phyloP scores from a whole-genome alignment of 2,329 filamentous ascomycete species.

The Diaporthe caulivora region DNA sequence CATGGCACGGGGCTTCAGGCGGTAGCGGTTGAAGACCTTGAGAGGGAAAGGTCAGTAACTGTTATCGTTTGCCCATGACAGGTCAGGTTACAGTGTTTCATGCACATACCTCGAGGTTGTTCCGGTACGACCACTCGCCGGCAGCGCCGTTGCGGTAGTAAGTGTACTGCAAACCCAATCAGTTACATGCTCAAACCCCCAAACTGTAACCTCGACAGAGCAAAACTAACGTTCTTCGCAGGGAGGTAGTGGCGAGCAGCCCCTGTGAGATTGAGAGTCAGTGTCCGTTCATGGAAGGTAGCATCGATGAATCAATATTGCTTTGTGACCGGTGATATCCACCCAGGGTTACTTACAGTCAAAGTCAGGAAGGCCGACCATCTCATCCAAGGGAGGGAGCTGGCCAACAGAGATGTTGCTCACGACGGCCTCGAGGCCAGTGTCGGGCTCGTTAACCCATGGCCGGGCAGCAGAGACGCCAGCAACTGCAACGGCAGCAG shows the following conservation, averaged over 20 bases:
- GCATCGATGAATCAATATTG: not conserved
- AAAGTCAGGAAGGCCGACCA: slow-evolving; percentile 66
- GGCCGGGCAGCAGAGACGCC: slow-evolving; percentile 19
- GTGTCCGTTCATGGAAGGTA: not conserved
- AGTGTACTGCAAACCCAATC: slow-evolving; percentile 54
- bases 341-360: slow-evolving; percentile 51
- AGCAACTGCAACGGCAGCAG: slow-evolving; percentile 16
- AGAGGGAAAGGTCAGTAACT: not conserved
- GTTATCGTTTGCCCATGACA: not conserved
- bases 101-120: slow-evolving; percentile 61
- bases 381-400: slow-evolving; percentile 57
- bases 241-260: slow-evolving; percentile 63
- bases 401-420: slow-evolving; percentile 49
- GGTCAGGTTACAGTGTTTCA: not conserved
- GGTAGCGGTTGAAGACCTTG: slow-evolving; percentile 59
- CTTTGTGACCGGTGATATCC: not conserved
- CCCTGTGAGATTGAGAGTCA: slow-evolving; percentile 31
- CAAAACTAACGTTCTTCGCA: slow-evolving; percentile 46
- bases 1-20: slow-evolving; percentile 61
- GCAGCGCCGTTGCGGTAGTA: slow-evolving; percentile 69
- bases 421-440: slow-evolving; percentile 56
- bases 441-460: slow-evolving; percentile 53
- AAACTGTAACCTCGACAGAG: not conserved
- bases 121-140: slow-evolving; percentile 68
- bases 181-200: not conserved